Evolutionary conservation across 176 grass and related monocot species (phyloP), one percentile per base, ranked within the genome.

Genomic region (Oryza rufipogon): DNA sequence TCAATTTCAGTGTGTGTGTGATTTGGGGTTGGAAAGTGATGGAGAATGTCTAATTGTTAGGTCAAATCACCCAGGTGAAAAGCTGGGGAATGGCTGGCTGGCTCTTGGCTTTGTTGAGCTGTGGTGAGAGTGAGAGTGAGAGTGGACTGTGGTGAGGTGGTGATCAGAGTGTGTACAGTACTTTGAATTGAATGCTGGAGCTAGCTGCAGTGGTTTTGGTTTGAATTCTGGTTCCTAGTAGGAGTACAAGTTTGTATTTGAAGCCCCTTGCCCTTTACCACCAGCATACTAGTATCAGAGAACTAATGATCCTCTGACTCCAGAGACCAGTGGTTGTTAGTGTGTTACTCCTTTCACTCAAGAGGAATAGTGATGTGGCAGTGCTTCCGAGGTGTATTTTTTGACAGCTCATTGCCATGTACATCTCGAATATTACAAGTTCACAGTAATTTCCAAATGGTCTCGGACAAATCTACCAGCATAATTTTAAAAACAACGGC

Each of bases 11-110:
- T 25, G 38, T 2, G 39, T 44, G 38, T 2, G 39, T 44, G 11
- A 69, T 64, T 64, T 15, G 32, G 77, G 30, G 5, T 2, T 7
- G 51, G 74, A 51, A 73, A 78, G 45, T 7, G 30, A 80, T 23
- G 20, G 19, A 64, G 33, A 39, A 75, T 81, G 84, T 23, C 42
- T n/a, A 67, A 46, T 19, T 33, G 70, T 34, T 73, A 48, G 46
- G 80, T 89, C 83, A 86, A 86, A 89, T 89, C 79, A 73, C 47
- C 47, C 90, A 89, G 83, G 74, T 92, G 86, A 75, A 80, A 83
- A 33, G 26, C 41, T 79, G 39, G 42, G n/a, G 23, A 47, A 63
- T 22, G 73, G n/a, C 3, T 5, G 23, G 3, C 11, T 15, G 6
- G 56, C 39, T 28, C 15, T 22, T 71, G 77, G 23, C 39, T 44